These are phyloP conservation scores for Lipomyces anomalus DNA, from an alignment of 805 yeast genomes.

Conservation along the genomic window DNA sequence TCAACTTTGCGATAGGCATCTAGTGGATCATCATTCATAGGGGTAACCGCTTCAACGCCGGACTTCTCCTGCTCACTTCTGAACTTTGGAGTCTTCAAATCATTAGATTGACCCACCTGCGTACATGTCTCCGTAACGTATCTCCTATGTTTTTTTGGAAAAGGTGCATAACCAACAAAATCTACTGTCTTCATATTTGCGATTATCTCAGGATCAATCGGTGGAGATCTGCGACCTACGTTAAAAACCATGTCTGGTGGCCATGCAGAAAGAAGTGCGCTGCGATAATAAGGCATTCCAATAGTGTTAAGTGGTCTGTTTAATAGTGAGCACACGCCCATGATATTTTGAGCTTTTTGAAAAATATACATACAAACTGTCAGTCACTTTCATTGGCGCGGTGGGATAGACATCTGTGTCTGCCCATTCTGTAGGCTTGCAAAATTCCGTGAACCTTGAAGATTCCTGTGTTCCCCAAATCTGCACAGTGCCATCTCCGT, in stretches of 20 bases:
- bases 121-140: constrained; percentile 32
- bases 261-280: constrained; percentile 74
- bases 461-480: constrained; percentile 56
- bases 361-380: constrained; percentile 5
- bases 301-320: constrained; percentile 61
- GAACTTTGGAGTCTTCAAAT: constrained; percentile 22
- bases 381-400: constrained; percentile 8
- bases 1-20: constrained; percentile 57
- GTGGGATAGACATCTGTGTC: constrained; percentile 29
- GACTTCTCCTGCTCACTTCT: constrained; percentile 23
- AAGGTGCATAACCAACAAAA: constrained; percentile 43
- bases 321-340: too few species aligned
- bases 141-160: constrained; percentile 40
- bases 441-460: constrained; percentile 40
- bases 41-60: not conserved
- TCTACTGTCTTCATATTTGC: constrained; percentile 36
- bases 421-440: constrained; percentile 54
- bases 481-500: constrained; percentile 55
- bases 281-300: constrained; percentile 84
- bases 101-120: constrained; percentile 1
- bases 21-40: constrained; percentile 8
- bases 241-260: constrained; percentile 57
- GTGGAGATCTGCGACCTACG: constrained; percentile 54
- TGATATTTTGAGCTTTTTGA: too few species aligned
- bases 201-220: constrained; percentile 46